Conservation (phyloP, 148 eudicot species). For the Rhododendron simsii region DNA sequence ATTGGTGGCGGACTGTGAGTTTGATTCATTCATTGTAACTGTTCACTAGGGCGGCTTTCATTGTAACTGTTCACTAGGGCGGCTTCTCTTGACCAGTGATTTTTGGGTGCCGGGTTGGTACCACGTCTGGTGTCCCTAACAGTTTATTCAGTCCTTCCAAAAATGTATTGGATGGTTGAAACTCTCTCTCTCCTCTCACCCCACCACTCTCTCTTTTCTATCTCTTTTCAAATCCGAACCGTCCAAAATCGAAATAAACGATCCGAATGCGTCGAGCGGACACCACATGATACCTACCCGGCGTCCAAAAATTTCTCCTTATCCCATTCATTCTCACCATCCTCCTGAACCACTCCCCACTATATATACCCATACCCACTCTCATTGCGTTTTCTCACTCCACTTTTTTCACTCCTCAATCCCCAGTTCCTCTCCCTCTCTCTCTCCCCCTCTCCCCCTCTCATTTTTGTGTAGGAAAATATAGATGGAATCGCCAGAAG, state of each 20-base stretch:
- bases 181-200: too few relatives aligned
- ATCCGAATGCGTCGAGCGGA: too few relatives aligned
- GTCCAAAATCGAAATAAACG: too few relatives aligned
- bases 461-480: not conserved
- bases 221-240: too few relatives aligned
- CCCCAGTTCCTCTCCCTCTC: not conserved
- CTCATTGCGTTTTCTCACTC: not conserved
- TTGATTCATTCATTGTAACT: not conserved
- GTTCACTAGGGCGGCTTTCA: not conserved
- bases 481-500: slow-evolving; percentile 20
- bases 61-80: not conserved
- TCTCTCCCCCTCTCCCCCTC: not conserved
- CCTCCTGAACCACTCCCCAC: not conserved
- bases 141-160: fast-evolving
- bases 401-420: not conserved
- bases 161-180: too few relatives aligned
- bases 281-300: too few relatives aligned
- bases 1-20: not conserved
- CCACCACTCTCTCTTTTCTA: too few relatives aligned
- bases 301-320: not conserved
- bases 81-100: not conserved
- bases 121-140: too few relatives aligned
- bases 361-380: not conserved
- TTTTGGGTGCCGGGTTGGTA: too few relatives aligned
- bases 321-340: not conserved